These are phyloP conservation scores for Fusarium heterosporum DNA, from an alignment of 2,329 filamentous ascomycete species.

Conservation along the genomic window DNA sequence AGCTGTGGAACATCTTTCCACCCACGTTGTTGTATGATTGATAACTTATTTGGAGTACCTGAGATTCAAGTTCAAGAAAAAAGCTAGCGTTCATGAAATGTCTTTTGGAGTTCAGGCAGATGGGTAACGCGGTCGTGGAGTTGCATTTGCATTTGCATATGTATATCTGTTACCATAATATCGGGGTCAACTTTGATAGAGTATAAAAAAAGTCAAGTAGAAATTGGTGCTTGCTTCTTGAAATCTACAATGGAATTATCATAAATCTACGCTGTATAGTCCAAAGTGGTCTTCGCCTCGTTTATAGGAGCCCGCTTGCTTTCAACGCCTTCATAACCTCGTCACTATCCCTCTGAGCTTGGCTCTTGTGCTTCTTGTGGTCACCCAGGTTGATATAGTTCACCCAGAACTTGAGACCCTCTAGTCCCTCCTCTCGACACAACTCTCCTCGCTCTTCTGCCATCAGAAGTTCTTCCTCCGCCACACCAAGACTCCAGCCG, in stretches of 20 bases:
- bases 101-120: slow-evolving; percentile 31
- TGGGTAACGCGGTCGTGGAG: slow-evolving; percentile 10
- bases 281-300: slow-evolving; percentile 3
- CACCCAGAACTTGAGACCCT: slow-evolving; percentile 93
- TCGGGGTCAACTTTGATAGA: slow-evolving; percentile 2
- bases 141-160: slow-evolving; percentile 5
- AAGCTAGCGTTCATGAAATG: not conserved
- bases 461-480: slow-evolving; percentile 96
- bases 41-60: not conserved
- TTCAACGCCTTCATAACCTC: slow-evolving; percentile 58
- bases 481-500: slow-evolving; percentile 97
- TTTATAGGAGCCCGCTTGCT: slow-evolving; percentile 52
- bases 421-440: slow-evolving; percentile 91
- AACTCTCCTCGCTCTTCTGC: slow-evolving; percentile 89
- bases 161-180: slow-evolving; percentile 9
- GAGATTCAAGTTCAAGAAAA: not conserved
- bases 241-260: not conserved
- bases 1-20: slow-evolving; percentile 71
- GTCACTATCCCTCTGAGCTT: slow-evolving; percentile 53
- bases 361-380: slow-evolving; percentile 46
- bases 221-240: not conserved
- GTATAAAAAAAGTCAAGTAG: not conserved
- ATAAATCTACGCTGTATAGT: slow-evolving; percentile 23
- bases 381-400: slow-evolving; percentile 72
- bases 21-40: slow-evolving; percentile 65